A percentile compares a stretch with the other conserved stretches of the same genome.
These are phyloP conservation scores for Endocladia muricata DNA, from an alignment of 31 red algal genomes.

Conservation along the genomic window DNA sequence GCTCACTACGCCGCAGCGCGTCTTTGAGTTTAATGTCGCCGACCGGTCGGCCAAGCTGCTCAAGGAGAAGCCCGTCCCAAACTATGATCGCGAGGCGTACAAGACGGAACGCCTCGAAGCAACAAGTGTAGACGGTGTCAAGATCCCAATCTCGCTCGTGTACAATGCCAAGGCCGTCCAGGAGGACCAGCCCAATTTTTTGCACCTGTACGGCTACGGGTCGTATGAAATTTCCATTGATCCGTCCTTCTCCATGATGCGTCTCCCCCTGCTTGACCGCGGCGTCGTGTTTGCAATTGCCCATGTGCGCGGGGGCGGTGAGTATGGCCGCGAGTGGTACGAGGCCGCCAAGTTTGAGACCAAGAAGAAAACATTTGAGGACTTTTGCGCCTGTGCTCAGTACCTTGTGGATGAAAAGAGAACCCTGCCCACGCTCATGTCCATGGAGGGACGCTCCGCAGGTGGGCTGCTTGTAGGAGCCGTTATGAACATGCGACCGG, in stretches of 20 bases:
- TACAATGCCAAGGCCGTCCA: constrained; percentile 54
- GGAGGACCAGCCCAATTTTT: constrained; percentile 1
- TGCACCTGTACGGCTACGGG: constrained; percentile 89
- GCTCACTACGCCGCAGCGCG: constrained; percentile 66
- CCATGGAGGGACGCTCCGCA: constrained; percentile 79
- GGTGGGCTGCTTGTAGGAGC: constrained; percentile 89
- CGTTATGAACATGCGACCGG: constrained; percentile 88
- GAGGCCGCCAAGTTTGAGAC: constrained; percentile 67
- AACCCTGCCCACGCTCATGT: constrained; percentile 39
- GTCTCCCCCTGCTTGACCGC: constrained; percentile 73
- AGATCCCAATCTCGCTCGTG: constrained; percentile 69
- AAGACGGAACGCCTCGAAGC: constrained; percentile 65
- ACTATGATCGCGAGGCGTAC: constrained; percentile 54
- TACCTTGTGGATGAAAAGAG: constrained; percentile 33
- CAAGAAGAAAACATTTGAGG: constrained; percentile 80
- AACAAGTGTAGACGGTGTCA: constrained; percentile 59
- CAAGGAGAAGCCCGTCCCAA: constrained; percentile 63
- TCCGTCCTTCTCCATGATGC: constrained; percentile 60
- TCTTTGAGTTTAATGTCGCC: constrained; percentile 36
- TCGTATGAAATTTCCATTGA: constrained; percentile 82
- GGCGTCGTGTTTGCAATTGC: constrained; percentile 82
- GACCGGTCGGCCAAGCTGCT: constrained; percentile 27
- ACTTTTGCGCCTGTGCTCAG: constrained; percentile 78
- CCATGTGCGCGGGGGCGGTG: constrained; percentile 87
- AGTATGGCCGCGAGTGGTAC: constrained; percentile 82